A percentile compares a stretch with the other conserved stretches of the same genome.
Evolutionary conservation across 495 filamentous ascomycete species (phyloP).

Genomic region (Penicillium verhagenii): DNA sequence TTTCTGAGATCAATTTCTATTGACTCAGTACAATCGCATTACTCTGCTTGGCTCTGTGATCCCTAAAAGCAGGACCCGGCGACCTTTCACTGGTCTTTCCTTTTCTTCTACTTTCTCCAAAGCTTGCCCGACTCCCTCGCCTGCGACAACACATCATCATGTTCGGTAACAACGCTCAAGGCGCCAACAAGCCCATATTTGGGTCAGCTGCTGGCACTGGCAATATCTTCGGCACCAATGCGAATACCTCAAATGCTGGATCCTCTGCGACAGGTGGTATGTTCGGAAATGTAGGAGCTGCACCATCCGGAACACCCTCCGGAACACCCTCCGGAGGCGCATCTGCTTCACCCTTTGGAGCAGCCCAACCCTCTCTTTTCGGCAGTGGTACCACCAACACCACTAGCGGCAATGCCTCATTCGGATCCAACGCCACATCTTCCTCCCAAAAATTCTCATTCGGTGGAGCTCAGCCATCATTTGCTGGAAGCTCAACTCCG

Average conservation of each 20-base stretch:
- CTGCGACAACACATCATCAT: slow-evolving; percentile 26
- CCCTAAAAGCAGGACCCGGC: slow-evolving; percentile 13
- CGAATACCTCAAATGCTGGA: slow-evolving; percentile 26
- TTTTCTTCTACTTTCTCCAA: slow-evolving; percentile 20
- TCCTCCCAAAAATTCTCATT: slow-evolving; percentile 41
- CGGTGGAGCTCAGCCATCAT: slow-evolving; percentile 32
- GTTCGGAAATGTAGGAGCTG: slow-evolving; percentile 48
- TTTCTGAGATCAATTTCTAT: slow-evolving; percentile 10
- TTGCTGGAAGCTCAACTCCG: slow-evolving; percentile 36
- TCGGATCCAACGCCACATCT: slow-evolving; percentile 18
- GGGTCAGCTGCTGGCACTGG: slow-evolving; percentile 33
- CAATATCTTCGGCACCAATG: slow-evolving; percentile 29
- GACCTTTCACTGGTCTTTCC: slow-evolving; percentile 15
- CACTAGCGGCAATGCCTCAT: slow-evolving; percentile 5
- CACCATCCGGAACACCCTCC: slow-evolving; percentile 31
- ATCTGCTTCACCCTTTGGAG: slow-evolving; percentile 37
- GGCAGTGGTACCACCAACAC: slow-evolving; percentile 26
- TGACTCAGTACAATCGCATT: slow-evolving; percentile 5
- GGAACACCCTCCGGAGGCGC: slow-evolving; percentile 32
- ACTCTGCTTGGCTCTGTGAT: slow-evolving; percentile 10
- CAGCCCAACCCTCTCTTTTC: slow-evolving; percentile 34
- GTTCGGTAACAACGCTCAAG: slow-evolving; percentile 39
- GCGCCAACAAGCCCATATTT: slow-evolving; percentile 40
- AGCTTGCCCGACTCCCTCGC: slow-evolving; percentile 18
- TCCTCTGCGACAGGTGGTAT: slow-evolving; percentile 32